Evolutionary conservation across 208 protist genomes (phyloP).

Genomic region (Trypanosoma cruzi): DNA sequence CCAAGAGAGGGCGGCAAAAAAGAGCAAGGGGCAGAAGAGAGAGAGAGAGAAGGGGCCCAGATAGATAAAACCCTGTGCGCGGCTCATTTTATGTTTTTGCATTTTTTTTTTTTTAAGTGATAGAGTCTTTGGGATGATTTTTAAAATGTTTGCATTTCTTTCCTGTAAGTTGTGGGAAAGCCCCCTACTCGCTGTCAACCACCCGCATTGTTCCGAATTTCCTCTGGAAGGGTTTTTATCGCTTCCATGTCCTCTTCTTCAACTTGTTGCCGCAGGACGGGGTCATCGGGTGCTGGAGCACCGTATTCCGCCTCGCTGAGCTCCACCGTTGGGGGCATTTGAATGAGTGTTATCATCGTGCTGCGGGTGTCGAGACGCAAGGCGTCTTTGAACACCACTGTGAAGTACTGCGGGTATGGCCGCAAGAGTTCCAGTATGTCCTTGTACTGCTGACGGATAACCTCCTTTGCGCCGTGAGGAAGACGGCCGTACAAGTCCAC

Average conservation of each 20-base stretch:
- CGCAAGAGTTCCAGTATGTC: conserved; percentile 35
- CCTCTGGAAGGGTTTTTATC: conserved; percentile 22
- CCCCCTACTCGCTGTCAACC: background rate
- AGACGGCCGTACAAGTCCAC: conserved; percentile 37
- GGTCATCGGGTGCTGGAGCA: background rate
- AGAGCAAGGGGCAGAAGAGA: conserved; percentile 2
- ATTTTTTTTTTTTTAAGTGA: too few species aligned
- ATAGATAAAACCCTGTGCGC: too few species aligned
- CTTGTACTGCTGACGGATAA: conserved; percentile 33
- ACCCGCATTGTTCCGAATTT: conserved; percentile 16
- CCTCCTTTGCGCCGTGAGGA: conserved; percentile 45
- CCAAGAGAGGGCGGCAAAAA: background rate
- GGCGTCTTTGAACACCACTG: conserved; percentile 39
- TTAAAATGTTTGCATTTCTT: too few species aligned
- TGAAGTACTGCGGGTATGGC: conserved; percentile 49
- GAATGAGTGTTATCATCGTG: conserved; percentile 31
- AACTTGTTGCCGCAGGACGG: conserved; percentile 13
- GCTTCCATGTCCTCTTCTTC: conserved; percentile 29
- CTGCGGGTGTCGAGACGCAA: conserved; percentile 21
- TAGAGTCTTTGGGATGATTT: too few species aligned
- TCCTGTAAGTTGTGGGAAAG: conserved; percentile 2
- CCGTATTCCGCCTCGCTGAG: conserved; percentile 30
- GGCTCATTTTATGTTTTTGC: too few species aligned
- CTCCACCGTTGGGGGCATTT: conserved; percentile 19
- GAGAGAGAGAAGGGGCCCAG: background rate